Conservation (phyloP, 108 stramenopile genomes). For the Cyclostephanos tholiformis region DNA sequence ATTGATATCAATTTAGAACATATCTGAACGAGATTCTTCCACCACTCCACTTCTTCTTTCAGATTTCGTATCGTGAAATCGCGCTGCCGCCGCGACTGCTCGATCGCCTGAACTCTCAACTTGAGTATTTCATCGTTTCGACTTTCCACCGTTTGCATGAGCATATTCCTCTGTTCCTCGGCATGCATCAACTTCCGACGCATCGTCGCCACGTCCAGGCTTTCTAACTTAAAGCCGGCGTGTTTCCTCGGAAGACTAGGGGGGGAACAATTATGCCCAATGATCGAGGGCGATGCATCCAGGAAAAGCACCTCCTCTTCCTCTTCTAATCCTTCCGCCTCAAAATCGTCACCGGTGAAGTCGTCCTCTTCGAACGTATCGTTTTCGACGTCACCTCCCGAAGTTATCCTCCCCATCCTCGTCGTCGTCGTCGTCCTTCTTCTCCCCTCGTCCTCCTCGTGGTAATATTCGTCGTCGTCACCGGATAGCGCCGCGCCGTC, state of each 20-base stretch:
- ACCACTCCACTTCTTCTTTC: conserved; percentile 27
- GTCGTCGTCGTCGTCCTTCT: conserved; percentile 5
- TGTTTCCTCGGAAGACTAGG: background rate
- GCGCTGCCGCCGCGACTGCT: conserved; percentile 1
- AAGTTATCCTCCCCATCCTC: conserved; percentile 3
- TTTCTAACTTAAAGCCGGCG: conserved; percentile 30
- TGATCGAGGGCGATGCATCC: background rate
- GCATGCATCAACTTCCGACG: conserved; percentile 30
- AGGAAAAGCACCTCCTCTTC: conserved; percentile 28
- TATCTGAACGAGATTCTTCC: conserved; percentile 12
- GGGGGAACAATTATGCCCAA: conserved; percentile 1
- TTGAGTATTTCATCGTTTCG: conserved; percentile 43
- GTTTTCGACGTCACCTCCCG: conserved; percentile 2
- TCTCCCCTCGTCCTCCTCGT: background rate
- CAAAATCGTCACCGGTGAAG: background rate
- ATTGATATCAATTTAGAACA: background rate
- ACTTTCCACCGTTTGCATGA: conserved; percentile 42
- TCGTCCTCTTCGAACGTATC: background rate
- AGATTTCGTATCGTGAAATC: background rate
- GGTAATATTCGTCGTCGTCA: conserved; percentile 3
- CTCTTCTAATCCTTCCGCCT: conserved; percentile 23
- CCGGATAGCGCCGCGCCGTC: conserved; percentile 7
- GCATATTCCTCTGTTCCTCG: conserved; percentile 39
- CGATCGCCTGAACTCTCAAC: conserved; percentile 19
- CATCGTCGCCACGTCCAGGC: conserved; percentile 44